Percentiles rank a stretch among this genome's conserved stretches.
Evolutionary conservation across 2,329 filamentous ascomycete genomes (phyloP).

Genomic region (Fusarium sp.): DNA sequence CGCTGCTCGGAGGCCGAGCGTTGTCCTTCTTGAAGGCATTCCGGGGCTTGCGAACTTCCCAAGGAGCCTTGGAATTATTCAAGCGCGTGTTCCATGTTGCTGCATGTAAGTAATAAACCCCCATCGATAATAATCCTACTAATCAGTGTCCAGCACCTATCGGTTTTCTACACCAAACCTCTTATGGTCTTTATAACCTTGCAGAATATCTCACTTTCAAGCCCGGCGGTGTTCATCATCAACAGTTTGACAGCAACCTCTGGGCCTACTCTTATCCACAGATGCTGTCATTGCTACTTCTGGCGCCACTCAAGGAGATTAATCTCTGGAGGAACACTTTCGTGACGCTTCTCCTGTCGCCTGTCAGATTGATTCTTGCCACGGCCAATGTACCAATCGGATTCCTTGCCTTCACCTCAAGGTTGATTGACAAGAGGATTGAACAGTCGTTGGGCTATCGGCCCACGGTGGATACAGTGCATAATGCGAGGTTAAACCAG

Average conservation of each 20-base stretch:
- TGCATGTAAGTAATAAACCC: background rate
- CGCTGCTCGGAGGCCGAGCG: background rate
- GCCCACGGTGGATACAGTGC: background rate
- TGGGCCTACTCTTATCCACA: background rate
- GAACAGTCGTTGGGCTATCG: background rate
- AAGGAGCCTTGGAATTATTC: background rate
- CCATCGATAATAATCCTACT: background rate
- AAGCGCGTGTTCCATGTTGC: background rate
- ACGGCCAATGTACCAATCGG: background rate
- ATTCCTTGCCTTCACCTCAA: background rate
- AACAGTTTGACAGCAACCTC: slow-evolving; percentile 3
- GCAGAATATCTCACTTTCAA: background rate
- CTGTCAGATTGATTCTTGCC: background rate
- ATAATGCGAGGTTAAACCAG: background rate
- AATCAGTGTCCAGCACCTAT: background rate
- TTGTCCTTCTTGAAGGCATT: background rate
- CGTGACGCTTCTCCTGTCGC: background rate
- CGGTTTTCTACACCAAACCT: background rate
- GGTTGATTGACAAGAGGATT: background rate
- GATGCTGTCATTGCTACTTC: background rate
- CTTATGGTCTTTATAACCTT: background rate
- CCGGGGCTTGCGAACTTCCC: background rate
- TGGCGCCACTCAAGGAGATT: background rate
- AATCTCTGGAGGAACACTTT: background rate
- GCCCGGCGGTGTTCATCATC: background rate